phyloP scores from a whole-genome alignment of 164 flowering plant species.

The Vitis cinerea region DNA sequence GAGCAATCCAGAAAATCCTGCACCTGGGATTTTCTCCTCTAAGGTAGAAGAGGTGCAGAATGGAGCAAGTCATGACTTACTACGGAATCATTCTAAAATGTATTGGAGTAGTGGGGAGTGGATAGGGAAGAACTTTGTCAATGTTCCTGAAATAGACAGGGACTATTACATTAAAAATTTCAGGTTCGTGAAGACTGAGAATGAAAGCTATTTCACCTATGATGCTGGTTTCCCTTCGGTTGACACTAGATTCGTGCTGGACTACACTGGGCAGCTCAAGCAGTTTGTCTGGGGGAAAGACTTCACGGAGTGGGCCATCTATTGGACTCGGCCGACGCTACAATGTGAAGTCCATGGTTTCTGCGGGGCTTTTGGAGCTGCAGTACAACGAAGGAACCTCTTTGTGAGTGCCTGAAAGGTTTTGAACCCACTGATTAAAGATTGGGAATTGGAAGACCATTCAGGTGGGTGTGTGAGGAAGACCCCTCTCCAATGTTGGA shows the following conservation, averaged over 20 bases:
- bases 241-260: constrained; percentile 1
- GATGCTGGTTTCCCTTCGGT: not conserved
- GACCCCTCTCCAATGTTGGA: constrained; percentile 1
- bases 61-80: constrained; percentile 5
- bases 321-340: constrained; percentile 2
- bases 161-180: not conserved
- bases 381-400: not conserved
- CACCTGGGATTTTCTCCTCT: constrained; percentile 17
- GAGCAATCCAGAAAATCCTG: constrained; percentile 18
- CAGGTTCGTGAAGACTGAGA: constrained; percentile 1
- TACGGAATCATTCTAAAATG: constrained; percentile 6
- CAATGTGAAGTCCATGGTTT: constrained; percentile 1
- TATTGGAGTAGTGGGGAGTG: constrained; percentile 18
- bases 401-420: constrained; percentile 15
- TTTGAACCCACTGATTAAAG: constrained; percentile 3
- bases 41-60: not conserved
- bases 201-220: constrained; percentile 1
- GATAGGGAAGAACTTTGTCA: constrained; percentile 11
- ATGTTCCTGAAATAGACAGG: not conserved
- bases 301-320: not conserved
- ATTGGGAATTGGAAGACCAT: constrained; percentile 15
- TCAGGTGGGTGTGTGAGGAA: constrained; percentile 32
- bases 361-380: constrained; percentile 5
- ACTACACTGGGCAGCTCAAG: constrained; percentile 1
- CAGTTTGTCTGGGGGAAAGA: not conserved